phyloP scores from a whole-genome alignment of 1,284 basidiomycete genomes.

The Irpex sp. region DNA sequence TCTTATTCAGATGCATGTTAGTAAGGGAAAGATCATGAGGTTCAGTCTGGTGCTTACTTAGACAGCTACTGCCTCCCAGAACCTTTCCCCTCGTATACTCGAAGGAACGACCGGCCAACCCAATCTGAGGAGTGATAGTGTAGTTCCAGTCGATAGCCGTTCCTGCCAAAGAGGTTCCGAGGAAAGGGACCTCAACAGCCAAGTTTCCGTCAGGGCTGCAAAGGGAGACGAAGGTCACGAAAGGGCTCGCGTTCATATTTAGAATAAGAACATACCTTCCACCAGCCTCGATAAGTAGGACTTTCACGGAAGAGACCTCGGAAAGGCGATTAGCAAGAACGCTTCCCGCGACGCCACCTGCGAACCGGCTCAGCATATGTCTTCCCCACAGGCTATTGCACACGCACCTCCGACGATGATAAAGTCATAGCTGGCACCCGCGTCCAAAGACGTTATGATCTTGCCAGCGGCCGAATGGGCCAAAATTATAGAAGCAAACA shows the following conservation, averaged over 20 bases:
- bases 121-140: constrained; percentile 1
- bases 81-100: not conserved
- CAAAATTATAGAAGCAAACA: not conserved
- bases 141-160: constrained; percentile 3
- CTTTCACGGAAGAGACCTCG: not conserved
- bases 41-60: not conserved
- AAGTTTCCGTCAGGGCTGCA: not conserved
- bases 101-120: not conserved
- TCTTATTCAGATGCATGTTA: constrained; percentile 22
- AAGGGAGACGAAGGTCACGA: not conserved
- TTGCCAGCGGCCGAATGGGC: not conserved
- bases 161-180: not conserved
- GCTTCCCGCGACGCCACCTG: constrained; percentile 10
- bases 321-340: not conserved
- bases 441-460: not conserved
- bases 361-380: constrained; percentile 20
- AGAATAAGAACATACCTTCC: not conserved
- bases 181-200: not conserved
- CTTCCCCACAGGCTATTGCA: constrained; percentile 28
- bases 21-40: not conserved
- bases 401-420: not conserved
- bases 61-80: not conserved
- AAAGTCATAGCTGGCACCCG: constrained; percentile 18
- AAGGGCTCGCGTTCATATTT: not conserved
- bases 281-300: constrained; percentile 1